phyloP scores from a whole-genome alignment of 1,284 basidiomycete genomes.

The Papiliotrema flavescens region DNA sequence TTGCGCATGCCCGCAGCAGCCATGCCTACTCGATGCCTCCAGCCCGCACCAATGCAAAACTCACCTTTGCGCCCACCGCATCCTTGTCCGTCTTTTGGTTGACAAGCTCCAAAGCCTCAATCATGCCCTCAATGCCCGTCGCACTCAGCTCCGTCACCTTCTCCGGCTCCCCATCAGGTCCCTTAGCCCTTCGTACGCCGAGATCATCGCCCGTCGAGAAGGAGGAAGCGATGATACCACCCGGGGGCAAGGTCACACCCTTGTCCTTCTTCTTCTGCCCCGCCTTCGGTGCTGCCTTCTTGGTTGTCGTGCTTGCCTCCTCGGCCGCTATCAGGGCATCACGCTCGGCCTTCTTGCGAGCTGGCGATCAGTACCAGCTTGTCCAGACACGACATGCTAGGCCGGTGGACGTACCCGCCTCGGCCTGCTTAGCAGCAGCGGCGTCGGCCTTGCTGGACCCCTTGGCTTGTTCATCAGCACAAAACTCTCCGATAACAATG shows the following conservation, averaged over 20 bases:
- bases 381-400: not conserved
- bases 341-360: conserved; percentile 54
- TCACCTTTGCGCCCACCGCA: conserved; percentile 60
- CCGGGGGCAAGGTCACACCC: conserved; percentile 5
- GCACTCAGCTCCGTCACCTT: conserved; percentile 70
- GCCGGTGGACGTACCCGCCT: conserved; percentile 20
- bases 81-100: conserved; percentile 91
- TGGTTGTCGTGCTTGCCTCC: conserved; percentile 64
- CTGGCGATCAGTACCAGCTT: conserved; percentile 18
- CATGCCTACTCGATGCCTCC: too few relatives aligned
- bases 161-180: conserved; percentile 37
- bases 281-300: conserved; percentile 54
- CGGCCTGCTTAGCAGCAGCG: conserved; percentile 51
- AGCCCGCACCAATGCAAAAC: too few relatives aligned
- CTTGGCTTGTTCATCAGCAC: conserved; percentile 31
- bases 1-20: too few relatives aligned
- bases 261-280: conserved; percentile 41
- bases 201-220: conserved; percentile 56
- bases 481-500: not conserved
- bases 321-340: conserved; percentile 66
- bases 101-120: conserved; percentile 84
- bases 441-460: conserved; percentile 59
- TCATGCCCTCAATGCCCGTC: conserved; percentile 84
- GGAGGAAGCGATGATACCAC: conserved; percentile 14
- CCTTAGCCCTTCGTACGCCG: conserved; percentile 55